Conservation (phyloP, 1,284 basidiomycete species). For the Naganishia albida region DNA sequence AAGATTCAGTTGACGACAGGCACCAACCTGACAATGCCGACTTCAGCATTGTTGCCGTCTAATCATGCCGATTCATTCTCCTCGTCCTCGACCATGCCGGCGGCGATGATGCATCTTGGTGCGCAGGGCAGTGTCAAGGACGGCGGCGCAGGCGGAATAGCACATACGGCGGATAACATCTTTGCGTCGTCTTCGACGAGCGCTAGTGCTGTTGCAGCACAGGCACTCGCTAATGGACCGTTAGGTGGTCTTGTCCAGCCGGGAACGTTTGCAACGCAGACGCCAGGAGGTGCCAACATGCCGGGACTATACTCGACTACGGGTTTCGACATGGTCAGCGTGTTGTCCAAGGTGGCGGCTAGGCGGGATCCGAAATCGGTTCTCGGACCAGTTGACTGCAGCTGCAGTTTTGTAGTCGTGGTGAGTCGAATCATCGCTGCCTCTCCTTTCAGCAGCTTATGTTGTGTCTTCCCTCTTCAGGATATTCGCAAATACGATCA, state of each 20-base stretch:
- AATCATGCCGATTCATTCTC: constrained; percentile 33
- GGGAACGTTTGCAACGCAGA: constrained; percentile 31
- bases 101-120: constrained; percentile 37
- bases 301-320: constrained; percentile 73
- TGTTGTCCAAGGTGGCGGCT: constrained; percentile 73
- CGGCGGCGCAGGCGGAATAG: constrained; percentile 17
- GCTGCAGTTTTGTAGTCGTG: constrained; percentile 83
- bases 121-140: constrained; percentile 22
- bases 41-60: constrained; percentile 37
- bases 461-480: constrained; percentile 28
- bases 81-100: constrained; percentile 39
- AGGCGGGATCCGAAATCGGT: constrained; percentile 73
- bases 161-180: constrained; percentile 28
- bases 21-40: constrained; percentile 25
- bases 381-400: constrained; percentile 87
- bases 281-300: constrained; percentile 37
- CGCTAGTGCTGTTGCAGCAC: constrained; percentile 29
- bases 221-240: constrained; percentile 24
- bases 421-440: constrained; percentile 37
- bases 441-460: neutral
- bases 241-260: constrained; percentile 31
- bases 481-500: constrained; percentile 76
- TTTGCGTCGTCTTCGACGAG: constrained; percentile 46
- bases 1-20: constrained; percentile 2
- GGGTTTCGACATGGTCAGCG: constrained; percentile 84